phyloP scores from a whole-genome alignment of 768 basidiomycete genomes.

The Gloeopeniophorella convolvens region DNA sequence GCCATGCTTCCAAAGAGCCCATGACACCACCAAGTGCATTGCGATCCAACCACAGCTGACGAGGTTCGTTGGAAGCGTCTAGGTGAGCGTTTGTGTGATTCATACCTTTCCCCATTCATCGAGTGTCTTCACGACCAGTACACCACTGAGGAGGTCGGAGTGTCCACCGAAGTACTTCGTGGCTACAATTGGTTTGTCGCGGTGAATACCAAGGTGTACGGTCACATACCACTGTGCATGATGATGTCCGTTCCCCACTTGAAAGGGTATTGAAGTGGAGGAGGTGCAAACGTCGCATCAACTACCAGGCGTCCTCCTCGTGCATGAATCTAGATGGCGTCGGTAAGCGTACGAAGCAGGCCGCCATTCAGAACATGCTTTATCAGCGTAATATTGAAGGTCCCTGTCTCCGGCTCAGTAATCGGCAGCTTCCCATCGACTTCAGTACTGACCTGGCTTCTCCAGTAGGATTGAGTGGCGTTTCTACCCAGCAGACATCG shows the following conservation, averaged over 20 bases:
- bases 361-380: conserved; percentile 31
- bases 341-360: background rate
- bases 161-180: conserved; percentile 88
- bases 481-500: conserved; percentile 84
- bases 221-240: conserved; percentile 49
- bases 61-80: conserved; percentile 31
- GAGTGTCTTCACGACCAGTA: conserved; percentile 59
- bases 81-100: conserved; percentile 38
- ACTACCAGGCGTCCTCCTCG: conserved; percentile 66
- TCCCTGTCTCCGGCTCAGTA: conserved; percentile 41
- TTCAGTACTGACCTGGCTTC: conserved; percentile 49
- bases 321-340: conserved; percentile 40
- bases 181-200: conserved; percentile 31
- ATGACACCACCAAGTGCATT: conserved; percentile 56
- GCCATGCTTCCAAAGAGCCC: conserved; percentile 80
- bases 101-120: conserved; percentile 61
- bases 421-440: background rate
- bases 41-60: conserved; percentile 62
- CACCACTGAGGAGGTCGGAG: conserved; percentile 73
- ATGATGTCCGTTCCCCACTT: conserved; percentile 69
- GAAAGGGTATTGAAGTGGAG: conserved; percentile 85
- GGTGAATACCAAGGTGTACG: background rate
- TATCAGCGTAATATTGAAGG: conserved; percentile 75
- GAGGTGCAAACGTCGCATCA: conserved; percentile 86
- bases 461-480: conserved; percentile 82